Evolutionary conservation across 768 basidiomycete genomes (phyloP).

Genomic region (Tulasnella sp.): DNA sequence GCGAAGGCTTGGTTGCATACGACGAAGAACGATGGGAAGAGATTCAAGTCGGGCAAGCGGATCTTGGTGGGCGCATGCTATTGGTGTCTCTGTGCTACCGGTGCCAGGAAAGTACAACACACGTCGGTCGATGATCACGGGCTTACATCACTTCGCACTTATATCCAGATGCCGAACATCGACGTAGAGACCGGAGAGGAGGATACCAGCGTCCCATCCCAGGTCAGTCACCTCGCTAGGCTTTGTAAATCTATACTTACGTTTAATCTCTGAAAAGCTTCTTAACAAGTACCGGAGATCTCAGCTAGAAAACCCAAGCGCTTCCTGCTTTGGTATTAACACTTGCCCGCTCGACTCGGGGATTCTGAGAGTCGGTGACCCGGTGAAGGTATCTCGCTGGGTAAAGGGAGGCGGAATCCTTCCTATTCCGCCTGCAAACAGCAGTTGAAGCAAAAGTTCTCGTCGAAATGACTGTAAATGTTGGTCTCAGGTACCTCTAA

Average conservation of each 20-base stretch:
- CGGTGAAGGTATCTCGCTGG: slow-evolving; percentile 31
- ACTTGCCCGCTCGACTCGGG: slow-evolving; percentile 42
- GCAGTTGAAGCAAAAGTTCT: not conserved
- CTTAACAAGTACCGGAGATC: slow-evolving; percentile 62
- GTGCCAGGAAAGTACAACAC: slow-evolving; percentile 44
- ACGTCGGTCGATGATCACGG: not conserved
- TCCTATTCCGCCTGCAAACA: not conserved
- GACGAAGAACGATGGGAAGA: slow-evolving; percentile 61
- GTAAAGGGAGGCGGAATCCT: not conserved
- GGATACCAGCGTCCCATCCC: slow-evolving; percentile 57
- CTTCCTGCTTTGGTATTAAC: slow-evolving; percentile 59
- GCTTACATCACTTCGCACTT: slow-evolving; percentile 7
- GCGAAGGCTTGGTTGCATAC: slow-evolving; percentile 47
- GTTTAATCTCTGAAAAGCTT: slow-evolving; percentile 31
- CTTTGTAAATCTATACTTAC: not conserved
- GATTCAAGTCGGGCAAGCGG: slow-evolving; percentile 36
- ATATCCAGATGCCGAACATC: slow-evolving; percentile 56
- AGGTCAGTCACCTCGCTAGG: slow-evolving; percentile 6
- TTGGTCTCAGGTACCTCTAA: no score
- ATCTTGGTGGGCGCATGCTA: slow-evolving; percentile 29
- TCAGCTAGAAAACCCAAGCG: slow-evolving; percentile 36
- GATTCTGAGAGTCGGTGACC: slow-evolving; percentile 48
- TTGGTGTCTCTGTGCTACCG: slow-evolving; percentile 60
- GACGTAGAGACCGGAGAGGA: slow-evolving; percentile 49
- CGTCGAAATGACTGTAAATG: not conserved